Evolutionary conservation across 139 green algal genomes (phyloP).

Genomic region (Ulvella scutata): DNA sequence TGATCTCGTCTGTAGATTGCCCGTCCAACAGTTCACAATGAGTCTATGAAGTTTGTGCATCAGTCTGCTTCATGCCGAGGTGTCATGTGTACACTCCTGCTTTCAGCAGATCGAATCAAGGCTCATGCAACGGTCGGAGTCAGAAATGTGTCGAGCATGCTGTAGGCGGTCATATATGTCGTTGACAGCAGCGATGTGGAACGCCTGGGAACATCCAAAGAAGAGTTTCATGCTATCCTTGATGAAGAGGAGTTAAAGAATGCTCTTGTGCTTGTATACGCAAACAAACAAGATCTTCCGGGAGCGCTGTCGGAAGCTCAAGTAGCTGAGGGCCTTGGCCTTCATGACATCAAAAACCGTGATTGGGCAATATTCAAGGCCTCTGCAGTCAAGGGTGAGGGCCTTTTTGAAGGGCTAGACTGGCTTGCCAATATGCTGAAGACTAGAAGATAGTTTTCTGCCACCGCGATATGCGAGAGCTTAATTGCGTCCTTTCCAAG

Average conservation of each 20-base stretch:
- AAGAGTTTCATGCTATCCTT: slow-evolving; percentile 92
- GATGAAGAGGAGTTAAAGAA: slow-evolving; percentile 95
- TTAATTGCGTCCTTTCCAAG: neutral
- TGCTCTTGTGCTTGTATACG: slow-evolving; percentile 88
- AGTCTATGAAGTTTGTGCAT: no score
- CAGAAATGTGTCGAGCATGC: no score
- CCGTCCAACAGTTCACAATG: no score
- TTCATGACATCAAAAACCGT: slow-evolving; percentile 82
- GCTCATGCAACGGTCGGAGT: no score
- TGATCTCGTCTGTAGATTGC: no score
- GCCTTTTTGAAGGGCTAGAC: slow-evolving; percentile 92
- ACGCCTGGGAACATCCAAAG: slow-evolving; percentile 65
- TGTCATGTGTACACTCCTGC: no score
- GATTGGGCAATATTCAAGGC: slow-evolving; percentile 96
- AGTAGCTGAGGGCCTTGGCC: slow-evolving; percentile 80
- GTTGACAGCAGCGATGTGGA: slow-evolving; percentile 92
- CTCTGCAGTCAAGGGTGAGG: slow-evolving; percentile 86
- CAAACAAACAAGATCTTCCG: slow-evolving; percentile 97
- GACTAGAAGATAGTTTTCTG: slow-evolving; percentile 6
- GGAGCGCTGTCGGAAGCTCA: slow-evolving; percentile 77
- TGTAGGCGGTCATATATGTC: slow-evolving; percentile 96
- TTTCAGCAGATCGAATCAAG: no score
- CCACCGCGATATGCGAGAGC: no score
- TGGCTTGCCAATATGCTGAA: slow-evolving; percentile 69
- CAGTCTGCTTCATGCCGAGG: no score